Percentiles rank a stretch among this genome's conserved stretches.
Evolutionary conservation across 805 yeast species (phyloP).

Genomic region (Torulaspora delbrueckii): DNA sequence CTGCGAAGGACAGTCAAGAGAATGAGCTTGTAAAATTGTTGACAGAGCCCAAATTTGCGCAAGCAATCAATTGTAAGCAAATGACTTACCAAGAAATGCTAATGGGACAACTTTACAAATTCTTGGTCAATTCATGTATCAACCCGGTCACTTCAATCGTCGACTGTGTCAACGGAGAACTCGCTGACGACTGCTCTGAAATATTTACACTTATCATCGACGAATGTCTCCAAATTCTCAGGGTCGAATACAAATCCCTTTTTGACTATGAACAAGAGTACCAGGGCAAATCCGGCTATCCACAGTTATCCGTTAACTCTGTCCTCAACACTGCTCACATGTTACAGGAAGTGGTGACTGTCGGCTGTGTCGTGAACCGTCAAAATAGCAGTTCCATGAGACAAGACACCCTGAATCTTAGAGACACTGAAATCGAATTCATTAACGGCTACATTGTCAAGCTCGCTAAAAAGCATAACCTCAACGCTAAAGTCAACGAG

Average conservation of each 20-base stretch:
- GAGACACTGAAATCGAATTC: slow-evolving; percentile 71
- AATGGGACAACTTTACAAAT: slow-evolving; percentile 65
- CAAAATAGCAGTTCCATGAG: slow-evolving; percentile 52
- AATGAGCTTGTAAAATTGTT: slow-evolving; percentile 33
- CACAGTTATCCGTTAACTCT: slow-evolving; percentile 27
- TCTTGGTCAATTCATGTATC: slow-evolving; percentile 74
- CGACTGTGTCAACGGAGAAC: slow-evolving; percentile 73
- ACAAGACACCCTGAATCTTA: slow-evolving; percentile 49
- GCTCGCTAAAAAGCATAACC: slow-evolving; percentile 45
- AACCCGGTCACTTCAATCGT: slow-evolving; percentile 78
- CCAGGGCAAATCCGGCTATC: slow-evolving; percentile 22
- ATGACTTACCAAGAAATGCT: slow-evolving; percentile 46
- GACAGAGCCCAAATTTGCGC: slow-evolving; percentile 21
- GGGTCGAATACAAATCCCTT: slow-evolving; percentile 26
- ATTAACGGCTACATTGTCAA: slow-evolving; percentile 75
- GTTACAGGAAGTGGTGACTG: slow-evolving; percentile 35
- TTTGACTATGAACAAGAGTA: slow-evolving; percentile 27
- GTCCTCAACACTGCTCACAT: slow-evolving; percentile 34
- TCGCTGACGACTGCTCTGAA: slow-evolving; percentile 46
- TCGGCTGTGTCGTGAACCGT: slow-evolving; percentile 45
- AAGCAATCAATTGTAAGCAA: slow-evolving; percentile 29
- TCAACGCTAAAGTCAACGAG: slow-evolving; percentile 33
- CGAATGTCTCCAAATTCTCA: slow-evolving; percentile 35
- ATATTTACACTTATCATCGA: slow-evolving; percentile 34
- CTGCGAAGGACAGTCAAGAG: slow-evolving; percentile 11